A percentile compares a stretch with the other conserved stretches of the same genome.
Evolutionary conservation across 2,329 filamentous ascomycete genomes (phyloP).

Genomic region (Magnaporthiopsis incrustans): DNA sequence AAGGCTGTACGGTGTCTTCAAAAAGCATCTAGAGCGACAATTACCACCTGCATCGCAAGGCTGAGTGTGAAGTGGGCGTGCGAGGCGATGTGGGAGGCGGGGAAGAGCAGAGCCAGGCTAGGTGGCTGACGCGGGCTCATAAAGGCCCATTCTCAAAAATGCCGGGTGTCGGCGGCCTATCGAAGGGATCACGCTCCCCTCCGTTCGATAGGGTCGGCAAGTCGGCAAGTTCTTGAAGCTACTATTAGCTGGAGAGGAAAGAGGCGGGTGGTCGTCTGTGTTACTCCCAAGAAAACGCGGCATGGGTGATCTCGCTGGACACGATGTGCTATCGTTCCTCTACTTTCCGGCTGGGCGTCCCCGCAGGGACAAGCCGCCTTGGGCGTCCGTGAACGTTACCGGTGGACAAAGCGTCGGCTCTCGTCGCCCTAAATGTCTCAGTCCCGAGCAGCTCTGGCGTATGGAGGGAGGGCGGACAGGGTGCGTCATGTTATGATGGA

Average conservation of each 20-base stretch:
- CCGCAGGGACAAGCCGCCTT: background rate
- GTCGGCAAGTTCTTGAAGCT: too few species aligned
- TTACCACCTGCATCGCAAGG: slow-evolving; percentile 43
- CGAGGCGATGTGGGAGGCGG: background rate
- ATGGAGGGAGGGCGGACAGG: too few species aligned
- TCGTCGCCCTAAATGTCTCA: background rate
- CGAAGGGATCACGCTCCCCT: background rate
- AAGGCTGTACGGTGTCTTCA: slow-evolving; percentile 51
- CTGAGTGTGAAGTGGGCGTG: slow-evolving; percentile 39
- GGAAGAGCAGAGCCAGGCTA: background rate
- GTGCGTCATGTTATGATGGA: background rate
- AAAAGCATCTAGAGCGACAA: slow-evolving; percentile 51
- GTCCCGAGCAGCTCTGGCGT: background rate
- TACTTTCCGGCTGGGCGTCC: background rate
- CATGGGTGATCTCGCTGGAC: background rate
- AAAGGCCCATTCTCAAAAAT: background rate
- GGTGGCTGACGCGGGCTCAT: background rate
- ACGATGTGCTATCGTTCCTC: background rate
- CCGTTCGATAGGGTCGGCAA: background rate
- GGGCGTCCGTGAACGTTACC: background rate
- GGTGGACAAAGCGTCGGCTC: background rate
- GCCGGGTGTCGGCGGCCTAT: too few species aligned
- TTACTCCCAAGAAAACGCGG: background rate
- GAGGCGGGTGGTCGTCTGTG: background rate
- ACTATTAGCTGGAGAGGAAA: background rate